These are phyloP conservation scores for Scutellaria galericulata DNA, from an alignment of 257 asterid genomes.

Conservation along the genomic window DNA sequence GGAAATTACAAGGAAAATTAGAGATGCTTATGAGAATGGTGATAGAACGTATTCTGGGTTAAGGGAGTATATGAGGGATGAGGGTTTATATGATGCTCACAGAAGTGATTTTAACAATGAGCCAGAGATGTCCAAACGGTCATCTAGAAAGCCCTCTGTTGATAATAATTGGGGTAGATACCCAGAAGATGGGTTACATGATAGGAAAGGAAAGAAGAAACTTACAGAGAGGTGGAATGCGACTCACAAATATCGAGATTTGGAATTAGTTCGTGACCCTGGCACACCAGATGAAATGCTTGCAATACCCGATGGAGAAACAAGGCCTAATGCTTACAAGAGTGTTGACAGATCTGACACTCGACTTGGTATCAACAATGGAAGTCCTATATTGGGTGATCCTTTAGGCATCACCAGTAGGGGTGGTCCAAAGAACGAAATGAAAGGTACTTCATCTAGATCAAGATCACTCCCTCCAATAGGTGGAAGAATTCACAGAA, in stretches of 20 bases:
- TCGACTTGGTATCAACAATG: conserved; percentile 35
- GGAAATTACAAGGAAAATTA: conserved; percentile 53
- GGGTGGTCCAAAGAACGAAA: too few species aligned
- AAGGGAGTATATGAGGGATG: not conserved
- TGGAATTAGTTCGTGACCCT: conserved; percentile 48
- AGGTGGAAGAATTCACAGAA: conserved; percentile 44
- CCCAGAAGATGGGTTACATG: conserved; percentile 48
- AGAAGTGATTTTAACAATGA: not conserved
- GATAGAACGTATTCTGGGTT: conserved; percentile 39
- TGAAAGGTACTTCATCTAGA: conserved; percentile 53
- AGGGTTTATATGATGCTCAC: not conserved
- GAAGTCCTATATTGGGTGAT: conserved; percentile 36
- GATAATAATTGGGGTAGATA: conserved; percentile 37
- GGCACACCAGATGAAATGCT: conserved; percentile 72
- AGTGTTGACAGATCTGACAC: conserved; percentile 32
- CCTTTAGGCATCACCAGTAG: conserved; percentile 49
- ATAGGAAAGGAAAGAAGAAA: conserved; percentile 58
- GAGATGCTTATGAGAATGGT: conserved; percentile 39
- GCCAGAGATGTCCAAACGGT: conserved; percentile 34
- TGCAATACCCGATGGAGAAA: conserved; percentile 48
- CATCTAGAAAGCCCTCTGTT: conserved; percentile 45
- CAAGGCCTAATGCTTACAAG: conserved; percentile 31
- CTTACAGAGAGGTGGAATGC: conserved; percentile 69
- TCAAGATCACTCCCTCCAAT: conserved; percentile 53
- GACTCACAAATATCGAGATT: conserved; percentile 48